Conservation (phyloP, 1,284 basidiomycete species). For the Irpex rosettiformis region DNA sequence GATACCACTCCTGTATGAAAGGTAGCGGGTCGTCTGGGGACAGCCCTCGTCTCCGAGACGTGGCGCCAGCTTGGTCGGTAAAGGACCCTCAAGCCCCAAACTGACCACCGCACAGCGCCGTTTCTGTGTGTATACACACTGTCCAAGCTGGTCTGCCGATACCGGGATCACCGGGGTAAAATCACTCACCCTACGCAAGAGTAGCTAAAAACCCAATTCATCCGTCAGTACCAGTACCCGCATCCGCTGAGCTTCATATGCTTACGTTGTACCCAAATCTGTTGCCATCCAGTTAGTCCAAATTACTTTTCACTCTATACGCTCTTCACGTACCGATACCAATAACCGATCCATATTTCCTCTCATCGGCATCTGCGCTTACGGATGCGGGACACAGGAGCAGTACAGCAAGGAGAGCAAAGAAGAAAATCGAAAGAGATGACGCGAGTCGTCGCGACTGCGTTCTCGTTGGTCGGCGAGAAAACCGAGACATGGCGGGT, state of each 20-base stretch:
- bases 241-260: constrained; percentile 20
- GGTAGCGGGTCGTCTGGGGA: no score
- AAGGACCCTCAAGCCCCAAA: no score
- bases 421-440: constrained; percentile 60
- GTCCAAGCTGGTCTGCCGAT: no score
- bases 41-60: no score
- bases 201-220: constrained; percentile 41
- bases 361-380: constrained; percentile 49
- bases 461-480: constrained; percentile 50
- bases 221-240: not conserved
- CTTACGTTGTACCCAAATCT: constrained; percentile 83
- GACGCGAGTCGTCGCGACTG: constrained; percentile 58
- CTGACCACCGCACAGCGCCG: no score
- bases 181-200: constrained; percentile 69
- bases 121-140: no score
- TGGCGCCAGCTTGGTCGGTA: no score
- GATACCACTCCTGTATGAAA: no score
- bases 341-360: constrained; percentile 90
- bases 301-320: not conserved
- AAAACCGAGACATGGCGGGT: constrained; percentile 33
- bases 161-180: no score
- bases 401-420: constrained; percentile 62
- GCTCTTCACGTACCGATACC: constrained; percentile 79
- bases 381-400: constrained; percentile 57
- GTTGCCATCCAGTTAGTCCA: constrained; percentile 16